phyloP scores from a whole-genome alignment of 352 stramenopile genomes.

The Phytopythium aichiense region DNA sequence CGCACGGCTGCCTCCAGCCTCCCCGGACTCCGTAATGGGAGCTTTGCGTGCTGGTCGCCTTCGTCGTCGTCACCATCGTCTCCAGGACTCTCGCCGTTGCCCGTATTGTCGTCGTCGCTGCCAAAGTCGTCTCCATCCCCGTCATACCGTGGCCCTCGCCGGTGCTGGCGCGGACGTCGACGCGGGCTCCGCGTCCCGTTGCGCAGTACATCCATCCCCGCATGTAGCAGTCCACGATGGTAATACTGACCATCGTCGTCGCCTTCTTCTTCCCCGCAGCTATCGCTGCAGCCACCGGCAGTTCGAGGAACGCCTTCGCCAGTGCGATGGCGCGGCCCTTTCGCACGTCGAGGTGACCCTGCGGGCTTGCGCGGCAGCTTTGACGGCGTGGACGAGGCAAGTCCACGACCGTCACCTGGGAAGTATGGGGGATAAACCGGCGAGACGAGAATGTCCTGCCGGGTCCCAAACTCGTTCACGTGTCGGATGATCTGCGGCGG shows the following conservation, averaged over 20 bases:
- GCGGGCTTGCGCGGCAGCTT: background rate
- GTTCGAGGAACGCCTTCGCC: background rate
- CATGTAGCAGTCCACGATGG: slow-evolving; percentile 49
- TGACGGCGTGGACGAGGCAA: background rate
- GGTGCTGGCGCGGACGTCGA: background rate
- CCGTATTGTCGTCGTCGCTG: slow-evolving; percentile 4
- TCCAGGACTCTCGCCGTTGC: slow-evolving; percentile 13
- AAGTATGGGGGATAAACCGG: slow-evolving; percentile 54
- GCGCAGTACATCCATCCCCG: slow-evolving; percentile 60
- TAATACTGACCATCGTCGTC: slow-evolving; percentile 12
- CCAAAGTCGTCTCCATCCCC: slow-evolving; percentile 13
- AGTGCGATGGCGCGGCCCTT: background rate
- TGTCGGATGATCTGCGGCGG: slow-evolving; percentile 48
- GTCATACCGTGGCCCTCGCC: slow-evolving; percentile 11
- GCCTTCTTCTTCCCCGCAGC: slow-evolving; percentile 1
- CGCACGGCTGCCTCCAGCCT: slow-evolving; percentile 31
- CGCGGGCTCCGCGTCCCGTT: slow-evolving; percentile 12
- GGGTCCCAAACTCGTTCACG: slow-evolving; percentile 63
- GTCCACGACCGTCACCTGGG: background rate
- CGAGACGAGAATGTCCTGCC: slow-evolving; percentile 55
- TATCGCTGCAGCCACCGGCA: background rate
- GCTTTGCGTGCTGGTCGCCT: background rate
- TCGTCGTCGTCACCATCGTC: slow-evolving; percentile 9
- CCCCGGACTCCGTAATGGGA: slow-evolving; percentile 22
- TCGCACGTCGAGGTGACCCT: slow-evolving; percentile 10